Evolutionary conservation across 2,329 filamentous ascomycete genomes (phyloP).

Genomic region (Dothistroma septosporum): DNA sequence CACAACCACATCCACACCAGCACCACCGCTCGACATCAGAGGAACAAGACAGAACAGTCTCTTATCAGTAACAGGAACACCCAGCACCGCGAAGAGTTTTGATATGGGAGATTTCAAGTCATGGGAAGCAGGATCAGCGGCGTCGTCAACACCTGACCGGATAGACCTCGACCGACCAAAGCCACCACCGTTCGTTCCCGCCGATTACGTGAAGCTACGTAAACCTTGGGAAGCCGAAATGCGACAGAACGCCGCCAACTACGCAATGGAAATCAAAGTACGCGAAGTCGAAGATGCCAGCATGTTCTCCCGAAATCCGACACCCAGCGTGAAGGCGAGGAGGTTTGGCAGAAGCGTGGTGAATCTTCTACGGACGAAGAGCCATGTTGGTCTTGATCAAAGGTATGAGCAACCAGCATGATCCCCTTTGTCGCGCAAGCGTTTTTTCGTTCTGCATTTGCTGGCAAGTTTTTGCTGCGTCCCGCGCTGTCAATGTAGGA

Average conservation of each 20-base stretch:
- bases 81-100: conserved; percentile 20
- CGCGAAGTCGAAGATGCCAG: conserved; percentile 31
- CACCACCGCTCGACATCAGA: conserved; percentile 16
- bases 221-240: conserved; percentile 34
- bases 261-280: conserved; percentile 31
- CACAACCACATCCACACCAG: neutral
- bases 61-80: conserved; percentile 11
- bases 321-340: conserved; percentile 33
- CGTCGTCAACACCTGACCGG: conserved; percentile 12
- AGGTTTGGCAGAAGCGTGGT: conserved; percentile 35
- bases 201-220: conserved; percentile 30
- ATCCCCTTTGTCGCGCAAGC: neutral
- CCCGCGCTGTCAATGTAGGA: neutral
- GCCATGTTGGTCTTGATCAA: conserved; percentile 10
- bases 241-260: conserved; percentile 24
- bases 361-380: conserved; percentile 34
- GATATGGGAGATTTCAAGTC: conserved; percentile 12
- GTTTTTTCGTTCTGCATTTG: neutral
- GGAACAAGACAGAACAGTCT: conserved; percentile 10
- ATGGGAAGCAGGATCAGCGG: conserved; percentile 14
- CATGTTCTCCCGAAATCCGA: conserved; percentile 22
- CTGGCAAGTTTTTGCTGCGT: neutral
- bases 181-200: conserved; percentile 30
- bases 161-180: conserved; percentile 19
- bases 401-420: conserved; percentile 13